Base-by-base conservation (phyloP, 495 filamentous ascomycete genomes). In the Aspergillus carlsbadensis region DNA sequence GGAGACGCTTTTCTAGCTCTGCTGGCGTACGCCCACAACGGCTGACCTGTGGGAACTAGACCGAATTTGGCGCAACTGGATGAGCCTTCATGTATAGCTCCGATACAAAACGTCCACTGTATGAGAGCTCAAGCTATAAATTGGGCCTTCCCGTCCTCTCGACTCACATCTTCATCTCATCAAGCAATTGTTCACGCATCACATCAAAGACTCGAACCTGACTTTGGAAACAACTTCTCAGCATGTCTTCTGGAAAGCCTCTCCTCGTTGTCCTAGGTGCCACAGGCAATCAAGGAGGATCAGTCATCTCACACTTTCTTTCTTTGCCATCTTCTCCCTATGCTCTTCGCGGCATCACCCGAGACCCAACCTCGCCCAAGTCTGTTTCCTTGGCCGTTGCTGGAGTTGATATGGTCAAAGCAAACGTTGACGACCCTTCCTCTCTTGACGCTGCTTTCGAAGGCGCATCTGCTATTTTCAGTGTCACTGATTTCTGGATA, bases 361-460 rank as follows among this genome's bases (percentile, higher is more conserved):
- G 50, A 18, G 54, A 70, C 18, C 64, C 69, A 6, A 47, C 50
- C 17, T 79, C 35, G 61, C 71, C 6, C 56, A 70, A 55, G 61
- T 63, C 1, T 70, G 75, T 48, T 50, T 15, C 54, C 58, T 20
- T 45, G 5, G 21, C 42, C 42, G 21, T 21, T 3, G 65, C 66
- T 48, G 82, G 81, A 10, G 76, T 79, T 31, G 77, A 82, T 31
- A 63, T 84, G n/a, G 73, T 81, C 7, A 22, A 47, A 6, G 79
- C 60, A 18, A 71, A 83, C 55, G 58, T 81, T 7, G 65, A 77
- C 48, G 67, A 78, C 34, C 57, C 65, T 14, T 60, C 57, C 0
- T 71, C 71, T 5, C 68, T 84, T 6, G 59, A 59, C 10, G 29
- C 54, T 13, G 80, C 78, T 17, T 77, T 84, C 58, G 26, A 64